Conservation (phyloP, 306 rosid species). For the Vigna unguiculata region DNA sequence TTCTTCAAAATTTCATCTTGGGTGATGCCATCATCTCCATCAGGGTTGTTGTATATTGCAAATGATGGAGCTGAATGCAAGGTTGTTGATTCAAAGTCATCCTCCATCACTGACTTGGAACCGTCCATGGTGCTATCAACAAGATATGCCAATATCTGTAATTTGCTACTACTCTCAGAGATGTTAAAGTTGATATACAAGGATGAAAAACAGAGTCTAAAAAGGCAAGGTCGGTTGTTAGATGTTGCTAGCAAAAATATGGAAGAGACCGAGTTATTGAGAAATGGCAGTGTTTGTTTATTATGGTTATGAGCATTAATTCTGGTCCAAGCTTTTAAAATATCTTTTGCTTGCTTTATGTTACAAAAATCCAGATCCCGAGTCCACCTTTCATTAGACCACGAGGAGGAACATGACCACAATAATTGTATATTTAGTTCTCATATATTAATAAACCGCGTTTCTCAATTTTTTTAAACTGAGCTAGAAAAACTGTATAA, state of each 20-base stretch:
- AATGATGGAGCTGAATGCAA: conserved; percentile 73
- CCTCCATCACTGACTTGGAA: conserved; percentile 28
- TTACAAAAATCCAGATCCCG: neutral
- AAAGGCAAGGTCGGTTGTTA: conserved; percentile 6
- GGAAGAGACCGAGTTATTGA: conserved; percentile 8
- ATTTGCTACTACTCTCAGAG: conserved; percentile 11
- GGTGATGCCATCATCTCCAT: conserved; percentile 45
- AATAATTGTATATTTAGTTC: neutral
- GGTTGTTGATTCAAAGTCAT: conserved; percentile 40
- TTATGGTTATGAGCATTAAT: neutral
- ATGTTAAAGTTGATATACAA: neutral
- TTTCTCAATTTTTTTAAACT: neutral
- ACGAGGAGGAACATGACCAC: neutral
- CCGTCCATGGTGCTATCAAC: conserved; percentile 39
- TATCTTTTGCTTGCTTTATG: neutral
- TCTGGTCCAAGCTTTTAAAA: conserved; percentile 27
- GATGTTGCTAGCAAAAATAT: neutral
- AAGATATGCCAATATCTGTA: conserved; percentile 20
- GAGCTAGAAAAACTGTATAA: neutral
- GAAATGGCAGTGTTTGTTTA: neutral
- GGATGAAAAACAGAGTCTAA: neutral
- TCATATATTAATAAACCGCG: neutral
- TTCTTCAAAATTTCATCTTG: conserved; percentile 53
- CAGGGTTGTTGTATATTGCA: conserved; percentile 51
- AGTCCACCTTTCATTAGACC: neutral